Evolutionary conservation across 108 stramenopile genomes (phyloP).

Genomic region (Pseudonitzschia delicatissima): DNA sequence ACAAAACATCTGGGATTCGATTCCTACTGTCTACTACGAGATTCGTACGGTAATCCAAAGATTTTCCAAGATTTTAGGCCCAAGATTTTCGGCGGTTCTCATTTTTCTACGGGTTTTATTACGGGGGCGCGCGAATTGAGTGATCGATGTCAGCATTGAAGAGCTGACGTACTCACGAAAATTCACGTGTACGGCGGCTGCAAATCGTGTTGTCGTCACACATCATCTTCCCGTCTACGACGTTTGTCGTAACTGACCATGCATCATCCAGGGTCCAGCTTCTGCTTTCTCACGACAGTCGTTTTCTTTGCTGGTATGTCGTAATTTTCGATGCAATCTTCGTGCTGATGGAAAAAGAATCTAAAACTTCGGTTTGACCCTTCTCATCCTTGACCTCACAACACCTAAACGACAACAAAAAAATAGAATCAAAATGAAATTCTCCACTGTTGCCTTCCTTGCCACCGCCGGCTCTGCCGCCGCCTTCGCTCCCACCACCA

Average conservation of each 20-base stretch:
- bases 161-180: slow-evolving; percentile 9
- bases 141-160: slow-evolving; percentile 6
- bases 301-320: not conserved
- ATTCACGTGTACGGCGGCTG: slow-evolving; percentile 3
- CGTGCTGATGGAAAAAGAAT: not conserved
- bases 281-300: not conserved
- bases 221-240: not conserved
- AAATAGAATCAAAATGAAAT: slow-evolving; percentile 61
- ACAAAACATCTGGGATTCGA: no score
- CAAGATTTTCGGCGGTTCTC: no score
- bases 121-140: slow-evolving; percentile 5
- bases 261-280: not conserved
- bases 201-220: slow-evolving; percentile 3
- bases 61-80: not conserved
- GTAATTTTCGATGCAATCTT: not conserved
- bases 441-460: slow-evolving; percentile 52
- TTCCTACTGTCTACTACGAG: no score
- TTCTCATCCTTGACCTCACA: not conserved
- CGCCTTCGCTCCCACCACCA: slow-evolving; percentile 57
- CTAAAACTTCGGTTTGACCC: slow-evolving; percentile 1
- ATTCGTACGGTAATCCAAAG: no score
- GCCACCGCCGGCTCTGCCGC: slow-evolving; percentile 42
- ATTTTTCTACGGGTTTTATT: no score
- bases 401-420: slow-evolving; percentile 3
- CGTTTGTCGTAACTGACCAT: not conserved